phyloP scores from a whole-genome alignment of 257 asterid genomes.

The Nemophila menziesii region DNA sequence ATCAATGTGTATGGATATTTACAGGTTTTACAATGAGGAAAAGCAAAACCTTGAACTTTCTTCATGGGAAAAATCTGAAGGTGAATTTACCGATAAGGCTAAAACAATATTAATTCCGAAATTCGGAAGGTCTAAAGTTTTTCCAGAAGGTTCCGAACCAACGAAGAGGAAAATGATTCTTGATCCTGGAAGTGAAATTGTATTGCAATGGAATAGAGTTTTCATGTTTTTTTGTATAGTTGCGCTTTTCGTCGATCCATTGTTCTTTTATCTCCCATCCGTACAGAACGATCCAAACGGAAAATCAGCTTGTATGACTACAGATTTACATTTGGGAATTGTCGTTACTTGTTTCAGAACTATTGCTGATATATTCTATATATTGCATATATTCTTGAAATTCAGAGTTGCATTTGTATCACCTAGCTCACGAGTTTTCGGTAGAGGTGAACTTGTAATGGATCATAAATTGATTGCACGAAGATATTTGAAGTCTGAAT shows the following conservation, averaged over 20 bases:
- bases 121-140: constrained; percentile 53
- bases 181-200: constrained; percentile 76
- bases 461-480: constrained; percentile 44
- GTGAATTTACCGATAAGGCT: constrained; percentile 26
- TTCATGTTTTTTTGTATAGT: constrained; percentile 66
- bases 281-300: constrained; percentile 29
- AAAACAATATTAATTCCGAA: constrained; percentile 16
- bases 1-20: constrained; percentile 9
- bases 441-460: constrained; percentile 87
- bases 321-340: constrained; percentile 58
- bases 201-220: constrained; percentile 61
- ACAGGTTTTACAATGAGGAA: constrained; percentile 56
- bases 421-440: constrained; percentile 79
- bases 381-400: constrained; percentile 49
- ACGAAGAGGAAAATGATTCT: constrained; percentile 33
- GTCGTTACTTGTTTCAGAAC: constrained; percentile 61
- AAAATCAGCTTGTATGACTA: constrained; percentile 55
- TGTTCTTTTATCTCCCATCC: constrained; percentile 70
- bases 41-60: constrained; percentile 36
- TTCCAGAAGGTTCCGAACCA: constrained; percentile 49
- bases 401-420: constrained; percentile 77
- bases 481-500: constrained; percentile 64
- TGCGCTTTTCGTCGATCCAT: constrained; percentile 73
- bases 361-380: constrained; percentile 61
- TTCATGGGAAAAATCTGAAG: constrained; percentile 42